phyloP scores from a whole-genome alignment of 2,329 filamentous ascomycete species.

The Periglandula ipomoeae region DNA sequence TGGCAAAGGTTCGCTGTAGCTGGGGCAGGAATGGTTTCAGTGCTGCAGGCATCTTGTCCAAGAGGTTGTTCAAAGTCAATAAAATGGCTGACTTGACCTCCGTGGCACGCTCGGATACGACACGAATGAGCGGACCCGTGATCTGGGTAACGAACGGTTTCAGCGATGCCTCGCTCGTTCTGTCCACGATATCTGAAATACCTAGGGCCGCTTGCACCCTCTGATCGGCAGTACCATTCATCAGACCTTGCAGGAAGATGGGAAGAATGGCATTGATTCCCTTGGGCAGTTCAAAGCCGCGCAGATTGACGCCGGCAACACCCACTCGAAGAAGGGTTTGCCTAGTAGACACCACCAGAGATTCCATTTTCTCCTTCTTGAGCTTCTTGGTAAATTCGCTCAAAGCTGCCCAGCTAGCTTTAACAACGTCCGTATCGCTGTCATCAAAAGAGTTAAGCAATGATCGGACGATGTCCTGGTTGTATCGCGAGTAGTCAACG shows the following conservation, averaged over 20 bases:
- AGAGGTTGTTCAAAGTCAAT: slow-evolving; percentile 83
- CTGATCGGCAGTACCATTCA: slow-evolving; percentile 92
- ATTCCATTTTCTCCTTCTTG: slow-evolving; percentile 97
- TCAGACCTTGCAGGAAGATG: slow-evolving; percentile 94
- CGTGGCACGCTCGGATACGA: slow-evolving; percentile 90
- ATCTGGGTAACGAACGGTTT: slow-evolving; percentile 97
- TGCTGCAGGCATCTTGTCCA: slow-evolving; percentile 93
- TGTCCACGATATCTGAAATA: slow-evolving; percentile 91
- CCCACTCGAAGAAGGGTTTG: slow-evolving; percentile 83
- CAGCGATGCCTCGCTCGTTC: slow-evolving; percentile 76
- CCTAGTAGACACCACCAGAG: slow-evolving; percentile 75
- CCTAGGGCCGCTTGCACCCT: slow-evolving; percentile 84
- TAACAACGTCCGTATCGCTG: slow-evolving; percentile 71
- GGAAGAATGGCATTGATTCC: slow-evolving; percentile 94
- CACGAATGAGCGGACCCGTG: slow-evolving; percentile 92
- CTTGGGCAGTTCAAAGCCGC: slow-evolving; percentile 88
- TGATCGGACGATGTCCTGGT: slow-evolving; percentile 87
- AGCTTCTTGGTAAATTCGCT: slow-evolving; percentile 81
- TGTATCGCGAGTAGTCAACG: slow-evolving; percentile 90
- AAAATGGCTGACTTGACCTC: slow-evolving; percentile 95
- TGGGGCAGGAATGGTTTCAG: slow-evolving; percentile 96
- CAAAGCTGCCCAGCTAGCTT: slow-evolving; percentile 80
- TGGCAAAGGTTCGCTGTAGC: slow-evolving; percentile 92
- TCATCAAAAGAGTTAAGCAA: slow-evolving; percentile 91
- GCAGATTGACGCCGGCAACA: slow-evolving; percentile 71